Base-by-base conservation (phyloP, 192 early-diverging fungal species). In the Rhizophagus clarus region DNA sequence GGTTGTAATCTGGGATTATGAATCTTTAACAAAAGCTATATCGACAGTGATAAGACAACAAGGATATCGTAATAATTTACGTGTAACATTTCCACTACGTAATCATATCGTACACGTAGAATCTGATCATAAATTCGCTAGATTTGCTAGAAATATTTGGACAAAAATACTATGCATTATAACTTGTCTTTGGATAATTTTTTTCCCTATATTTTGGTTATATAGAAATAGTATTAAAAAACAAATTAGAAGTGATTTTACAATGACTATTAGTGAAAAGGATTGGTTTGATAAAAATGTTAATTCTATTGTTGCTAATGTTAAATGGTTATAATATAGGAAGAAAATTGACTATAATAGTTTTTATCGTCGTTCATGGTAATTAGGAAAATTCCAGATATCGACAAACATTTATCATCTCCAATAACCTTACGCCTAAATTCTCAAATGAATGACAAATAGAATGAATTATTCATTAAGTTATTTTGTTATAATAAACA, bases 1-100 rank as follows among this genome's bases (percentile, higher is more conserved):
- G 77, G 29, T 79, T n/a, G 49, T 79, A 51, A 79, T 67, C 29
- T 86, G 83, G 83, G 83, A 86, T 20, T 86, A 82, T 70, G 81
- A 84, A 47, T 61, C 80, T 20, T 49, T 86, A 61, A 84, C 83
- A 61, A 82, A 79, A 68, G 72, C 77, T 6, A 84, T 86, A 14
- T 82, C 82, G 10, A 69, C 81, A 8, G 77, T 77, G 6, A 84
- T 86, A 29, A 79, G 83, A 29, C 81, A 74, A 47, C 68, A 84
- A 9, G 80, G 80, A 22, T 86, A 81, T 60, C 73, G 69, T 20
- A 81, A 82, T 70, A 64, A 74, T n/a, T 69, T 86, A 20, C 79
- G 79, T 61, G 83, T 86, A n/a, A 82, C 85, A 0, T 86, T 77
- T 63, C 83, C 83, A 24, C 72, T 82, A 7, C 79, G 51, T 10